Percentiles rank a stretch among this genome's conserved stretches.
Conservation (phyloP, 176 grass and related monocot species). For the Hsuehochloa calcarea region DNA sequence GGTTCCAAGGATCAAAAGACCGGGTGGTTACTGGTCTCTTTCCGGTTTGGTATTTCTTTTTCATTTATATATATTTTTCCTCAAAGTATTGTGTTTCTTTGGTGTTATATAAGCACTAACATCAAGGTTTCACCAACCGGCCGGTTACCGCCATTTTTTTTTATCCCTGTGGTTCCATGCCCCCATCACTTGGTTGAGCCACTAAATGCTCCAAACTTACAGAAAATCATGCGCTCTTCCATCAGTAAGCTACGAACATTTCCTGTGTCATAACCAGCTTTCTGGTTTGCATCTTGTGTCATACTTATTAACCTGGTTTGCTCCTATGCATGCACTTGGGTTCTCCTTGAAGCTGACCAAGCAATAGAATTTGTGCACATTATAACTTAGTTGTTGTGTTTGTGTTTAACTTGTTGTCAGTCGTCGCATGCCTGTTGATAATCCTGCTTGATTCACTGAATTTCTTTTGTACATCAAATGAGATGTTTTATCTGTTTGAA, state of each 20-base stretch:
- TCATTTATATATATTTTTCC: background rate
- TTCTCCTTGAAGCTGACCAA: constrained; percentile 14
- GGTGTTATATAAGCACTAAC: background rate
- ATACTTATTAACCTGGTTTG: background rate
- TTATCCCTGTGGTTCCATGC: background rate
- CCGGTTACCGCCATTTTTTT: background rate
- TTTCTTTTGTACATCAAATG: background rate
- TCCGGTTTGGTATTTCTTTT: background rate
- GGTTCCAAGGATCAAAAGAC: background rate
- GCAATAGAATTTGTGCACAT: background rate
- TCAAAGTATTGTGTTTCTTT: background rate
- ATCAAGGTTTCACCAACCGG: background rate
- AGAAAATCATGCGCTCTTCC: background rate
- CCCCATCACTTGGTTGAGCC: background rate
- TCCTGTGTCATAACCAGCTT: background rate
- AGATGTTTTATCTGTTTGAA: constrained; percentile 16
- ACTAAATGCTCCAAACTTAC: background rate
- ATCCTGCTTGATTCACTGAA: background rate
- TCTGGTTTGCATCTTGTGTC: background rate
- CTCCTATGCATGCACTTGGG: background rate
- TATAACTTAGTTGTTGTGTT: background rate
- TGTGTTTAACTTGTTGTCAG: background rate
- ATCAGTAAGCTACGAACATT: background rate
- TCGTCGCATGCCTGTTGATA: background rate
- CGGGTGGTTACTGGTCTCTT: background rate